These are phyloP conservation scores for Metschnikowia corniflorae DNA, from an alignment of 805 yeast species.

Conservation along the genomic window DNA sequence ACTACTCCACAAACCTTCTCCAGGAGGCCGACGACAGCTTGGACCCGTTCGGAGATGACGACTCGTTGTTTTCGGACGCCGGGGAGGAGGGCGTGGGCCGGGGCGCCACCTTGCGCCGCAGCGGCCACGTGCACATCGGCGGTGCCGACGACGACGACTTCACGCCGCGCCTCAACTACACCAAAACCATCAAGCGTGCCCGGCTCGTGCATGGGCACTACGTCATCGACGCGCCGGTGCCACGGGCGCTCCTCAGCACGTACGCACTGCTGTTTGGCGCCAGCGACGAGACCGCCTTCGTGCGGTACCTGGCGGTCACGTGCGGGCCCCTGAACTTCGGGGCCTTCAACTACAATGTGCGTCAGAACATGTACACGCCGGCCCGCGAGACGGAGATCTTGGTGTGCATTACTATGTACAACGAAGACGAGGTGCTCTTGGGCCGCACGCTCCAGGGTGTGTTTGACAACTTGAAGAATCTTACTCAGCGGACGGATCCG, in stretches of 20 bases:
- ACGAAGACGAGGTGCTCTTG: constrained; percentile 77
- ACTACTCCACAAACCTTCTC: constrained; percentile 38
- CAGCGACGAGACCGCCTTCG: constrained; percentile 61
- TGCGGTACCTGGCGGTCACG: constrained; percentile 94
- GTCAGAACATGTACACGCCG: constrained; percentile 74
- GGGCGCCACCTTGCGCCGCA: constrained; percentile 26
- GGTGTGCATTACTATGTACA: constrained; percentile 86
- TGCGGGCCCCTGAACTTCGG: constrained; percentile 79
- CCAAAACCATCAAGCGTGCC: constrained; percentile 44
- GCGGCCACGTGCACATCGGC: constrained; percentile 15
- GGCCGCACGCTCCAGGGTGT: constrained; percentile 86
- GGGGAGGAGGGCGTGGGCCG: constrained; percentile 35
- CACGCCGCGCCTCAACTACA: constrained; percentile 39
- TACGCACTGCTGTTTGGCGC: constrained; percentile 22
- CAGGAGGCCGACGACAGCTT: constrained; percentile 37
- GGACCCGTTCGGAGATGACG: constrained; percentile 45
- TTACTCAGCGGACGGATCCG: constrained; percentile 57
- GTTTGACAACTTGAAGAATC: constrained; percentile 77
- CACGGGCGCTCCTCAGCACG: constrained; percentile 33
- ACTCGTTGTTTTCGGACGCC: constrained; percentile 39
- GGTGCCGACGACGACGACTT: constrained; percentile 34
- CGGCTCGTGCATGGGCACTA: constrained; percentile 51
- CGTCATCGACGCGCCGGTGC: constrained; percentile 43
- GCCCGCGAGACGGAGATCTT: constrained; percentile 83
- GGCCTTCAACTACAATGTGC: constrained; percentile 62